phyloP scores from a whole-genome alignment of 2,329 filamentous ascomycete species.

The Aphanoascus verrucosus region DNA sequence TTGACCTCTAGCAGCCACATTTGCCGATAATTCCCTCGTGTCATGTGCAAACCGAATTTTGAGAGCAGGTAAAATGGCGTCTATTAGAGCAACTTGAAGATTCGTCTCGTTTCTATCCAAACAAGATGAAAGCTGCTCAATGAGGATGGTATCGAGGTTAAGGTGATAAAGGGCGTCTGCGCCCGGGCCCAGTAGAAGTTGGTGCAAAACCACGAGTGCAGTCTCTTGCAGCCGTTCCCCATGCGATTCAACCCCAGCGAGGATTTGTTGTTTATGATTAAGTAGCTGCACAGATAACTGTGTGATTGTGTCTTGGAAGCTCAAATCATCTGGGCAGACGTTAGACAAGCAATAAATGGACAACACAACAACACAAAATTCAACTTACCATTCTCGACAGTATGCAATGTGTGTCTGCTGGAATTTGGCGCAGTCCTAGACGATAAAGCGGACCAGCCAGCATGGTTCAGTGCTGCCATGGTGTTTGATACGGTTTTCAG shows the following conservation, averaged over 20 bases:
- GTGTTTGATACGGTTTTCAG: conserved; percentile 64
- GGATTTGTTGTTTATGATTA: conserved; percentile 1
- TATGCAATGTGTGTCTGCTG: conserved; percentile 33
- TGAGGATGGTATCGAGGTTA: conserved; percentile 59
- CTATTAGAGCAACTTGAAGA: conserved; percentile 66
- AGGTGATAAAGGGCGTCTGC: conserved; percentile 31
- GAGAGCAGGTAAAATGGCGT: conserved; percentile 64
- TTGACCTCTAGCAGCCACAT: conserved; percentile 26
- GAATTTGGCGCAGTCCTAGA: conserved; percentile 47
- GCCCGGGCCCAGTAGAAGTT: conserved; percentile 32
- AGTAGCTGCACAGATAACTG: conserved; percentile 13
- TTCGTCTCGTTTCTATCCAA: conserved; percentile 54
- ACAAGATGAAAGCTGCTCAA: conserved; percentile 55
- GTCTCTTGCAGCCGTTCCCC: conserved; percentile 59
- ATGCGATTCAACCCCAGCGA: conserved; percentile 30
- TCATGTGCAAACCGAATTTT: conserved; percentile 45
- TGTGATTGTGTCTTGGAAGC: conserved; percentile 15
- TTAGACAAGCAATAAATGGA: background rate
- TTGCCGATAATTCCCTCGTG: conserved; percentile 25
- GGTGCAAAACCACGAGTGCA: conserved; percentile 55
- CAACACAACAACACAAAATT: background rate
- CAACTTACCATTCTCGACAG: conserved; percentile 46
- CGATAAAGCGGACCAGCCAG: conserved; percentile 60
- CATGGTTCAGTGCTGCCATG: conserved; percentile 55
- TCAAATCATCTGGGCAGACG: conserved; percentile 20